Evolutionary conservation across 495 filamentous ascomycete species (phyloP), one percentile per base, ranked within the genome.

Genomic region (Neurospora sp.): DNA sequence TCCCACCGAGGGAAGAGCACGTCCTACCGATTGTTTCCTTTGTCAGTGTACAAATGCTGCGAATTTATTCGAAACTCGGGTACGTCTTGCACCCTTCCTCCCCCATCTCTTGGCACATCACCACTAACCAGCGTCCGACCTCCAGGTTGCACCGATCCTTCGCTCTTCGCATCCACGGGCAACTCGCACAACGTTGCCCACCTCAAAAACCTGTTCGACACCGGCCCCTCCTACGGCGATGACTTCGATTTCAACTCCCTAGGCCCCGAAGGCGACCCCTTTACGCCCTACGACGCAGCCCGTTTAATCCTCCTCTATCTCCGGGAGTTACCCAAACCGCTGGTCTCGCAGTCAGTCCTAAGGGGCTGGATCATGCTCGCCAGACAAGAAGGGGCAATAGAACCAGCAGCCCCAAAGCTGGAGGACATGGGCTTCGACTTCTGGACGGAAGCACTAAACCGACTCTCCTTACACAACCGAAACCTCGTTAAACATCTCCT

Each of bases 391-490:
- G 79, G 76, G 39, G 79, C 76, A 62, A 80, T 79, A 71, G 77
- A 77, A 54, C 78, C 74, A 5, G 73, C 75, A 0, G 76, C 75
- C 16, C 71, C 76, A 1, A 71, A 39, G 39, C 76, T 76, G 23
- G 23, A 79, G 49, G 79, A 81, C 35, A 77, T 78, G 27, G 79
- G 78, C 0, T 72, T 81, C 10, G 79, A 81, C 42, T 80, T 81
- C 14, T 81, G 79, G 79, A 75, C 75, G 11, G 79, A 81, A 40
- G 79, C 78, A 7, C 74, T 81, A n/a, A 81, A 79, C 76, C 75
- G 79, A 0, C 73, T 81, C 54, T 74, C 78, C 10, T 69, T 77
- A 8, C 72, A 73, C 18, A 76, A 72, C 39, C 76, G 79, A 9
- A 81, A 78, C 42, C 70, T 81, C 16, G 74, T 74, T 16, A 81